A percentile compares a stretch with the other conserved stretches of the same genome.
These are phyloP conservation scores for Colletotrichum euphorbiae DNA, from an alignment of 2,329 filamentous ascomycete species.

Conservation along the genomic window DNA sequence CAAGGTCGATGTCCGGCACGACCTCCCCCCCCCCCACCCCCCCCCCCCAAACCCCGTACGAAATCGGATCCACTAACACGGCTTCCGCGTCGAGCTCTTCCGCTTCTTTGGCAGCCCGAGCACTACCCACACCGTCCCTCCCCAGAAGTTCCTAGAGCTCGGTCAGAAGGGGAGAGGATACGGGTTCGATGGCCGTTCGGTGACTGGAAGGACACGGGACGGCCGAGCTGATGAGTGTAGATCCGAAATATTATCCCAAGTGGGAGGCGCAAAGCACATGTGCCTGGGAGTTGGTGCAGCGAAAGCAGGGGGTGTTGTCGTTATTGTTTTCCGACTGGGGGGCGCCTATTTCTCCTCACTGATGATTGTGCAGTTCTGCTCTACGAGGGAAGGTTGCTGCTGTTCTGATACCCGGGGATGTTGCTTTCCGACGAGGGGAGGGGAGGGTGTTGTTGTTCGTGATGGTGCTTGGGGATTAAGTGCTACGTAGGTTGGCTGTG, in stretches of 20 bases:
- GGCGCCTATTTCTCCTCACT: background rate
- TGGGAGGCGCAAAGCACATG: constrained; percentile 1
- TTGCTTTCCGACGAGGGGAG: constrained; percentile 13
- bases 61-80: constrained; percentile 9
- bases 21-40: too few species aligned
- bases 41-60: too few species aligned
- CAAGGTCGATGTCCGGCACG: background rate
- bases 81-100: background rate
- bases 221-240: background rate
- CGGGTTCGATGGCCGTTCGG: background rate
- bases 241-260: background rate
- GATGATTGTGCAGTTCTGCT: background rate
- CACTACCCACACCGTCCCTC: background rate
- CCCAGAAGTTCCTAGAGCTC: constrained; percentile 18
- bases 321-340: background rate
- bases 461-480: background rate
- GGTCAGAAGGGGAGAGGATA: background rate
- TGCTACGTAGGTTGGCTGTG: background rate
- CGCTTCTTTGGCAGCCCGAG: too few species aligned
- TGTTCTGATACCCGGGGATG: background rate
- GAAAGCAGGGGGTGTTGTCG: background rate
- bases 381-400: constrained; percentile 5
- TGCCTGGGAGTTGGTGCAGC: background rate
- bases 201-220: background rate
- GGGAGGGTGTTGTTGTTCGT: too few species aligned